Evolutionary conservation across 768 basidiomycete species (phyloP).

Genomic region (Suillus fuscotomentosus): DNA sequence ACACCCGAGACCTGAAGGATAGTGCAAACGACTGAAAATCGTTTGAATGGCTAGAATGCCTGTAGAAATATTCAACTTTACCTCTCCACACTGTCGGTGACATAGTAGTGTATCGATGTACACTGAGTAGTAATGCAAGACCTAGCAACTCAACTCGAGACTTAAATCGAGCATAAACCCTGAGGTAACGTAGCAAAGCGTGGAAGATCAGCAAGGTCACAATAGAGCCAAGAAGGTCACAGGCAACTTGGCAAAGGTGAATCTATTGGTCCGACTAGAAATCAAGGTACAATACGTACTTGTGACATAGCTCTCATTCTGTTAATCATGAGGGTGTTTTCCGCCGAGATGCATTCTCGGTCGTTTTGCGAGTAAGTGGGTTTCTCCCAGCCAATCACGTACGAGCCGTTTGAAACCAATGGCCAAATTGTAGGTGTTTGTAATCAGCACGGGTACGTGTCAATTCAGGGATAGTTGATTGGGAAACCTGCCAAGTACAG

Average conservation of each 20-base stretch:
- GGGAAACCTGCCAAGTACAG: no score
- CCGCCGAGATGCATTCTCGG: not conserved
- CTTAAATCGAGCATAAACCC: not conserved
- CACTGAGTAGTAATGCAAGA: not conserved
- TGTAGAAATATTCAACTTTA: not conserved
- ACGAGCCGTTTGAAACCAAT: not conserved
- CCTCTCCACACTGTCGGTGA: not conserved
- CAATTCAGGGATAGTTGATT: no score
- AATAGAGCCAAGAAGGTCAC: not conserved
- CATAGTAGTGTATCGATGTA: not conserved
- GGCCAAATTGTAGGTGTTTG: not conserved
- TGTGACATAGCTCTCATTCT: not conserved
- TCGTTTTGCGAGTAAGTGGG: not conserved
- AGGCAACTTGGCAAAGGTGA: not conserved
- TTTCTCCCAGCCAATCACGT: not conserved
- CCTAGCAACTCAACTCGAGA: no score
- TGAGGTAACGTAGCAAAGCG: not conserved
- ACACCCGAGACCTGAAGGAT: constrained; percentile 9
- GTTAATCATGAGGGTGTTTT: not conserved
- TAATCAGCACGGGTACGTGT: not conserved
- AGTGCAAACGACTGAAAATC: constrained; percentile 8
- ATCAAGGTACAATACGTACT: not conserved
- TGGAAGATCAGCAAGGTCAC: not conserved
- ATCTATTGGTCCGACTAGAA: not conserved
- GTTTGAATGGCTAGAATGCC: not conserved